A percentile compares a stretch with the other conserved stretches of the same genome.
These are phyloP conservation scores for Tricholoma flavovirens DNA, from an alignment of 768 basidiomycete species.

Conservation along the genomic window DNA sequence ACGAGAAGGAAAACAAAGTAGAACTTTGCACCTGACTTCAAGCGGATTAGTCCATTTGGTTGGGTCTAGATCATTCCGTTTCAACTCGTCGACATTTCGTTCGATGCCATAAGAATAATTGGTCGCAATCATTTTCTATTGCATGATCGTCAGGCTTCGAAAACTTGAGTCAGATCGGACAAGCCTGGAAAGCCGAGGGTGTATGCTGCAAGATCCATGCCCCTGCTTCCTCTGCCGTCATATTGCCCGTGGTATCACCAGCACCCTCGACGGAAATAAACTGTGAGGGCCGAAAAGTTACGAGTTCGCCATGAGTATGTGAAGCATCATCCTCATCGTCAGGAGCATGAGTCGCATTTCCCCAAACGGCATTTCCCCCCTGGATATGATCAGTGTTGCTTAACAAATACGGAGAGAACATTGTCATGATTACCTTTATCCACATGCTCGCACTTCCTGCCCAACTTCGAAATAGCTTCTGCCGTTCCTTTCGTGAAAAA, in stretches of 20 bases:
- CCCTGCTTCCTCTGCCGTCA: slow-evolving; percentile 73
- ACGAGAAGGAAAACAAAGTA: neutral
- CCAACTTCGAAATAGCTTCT: slow-evolving; percentile 90
- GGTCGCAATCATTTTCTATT: slow-evolving; percentile 68
- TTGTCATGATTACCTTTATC: slow-evolving; percentile 64
- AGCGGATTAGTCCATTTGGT: slow-evolving; percentile 92
- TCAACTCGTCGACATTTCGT: slow-evolving; percentile 57
- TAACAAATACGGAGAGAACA: neutral
- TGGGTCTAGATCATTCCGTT: slow-evolving; percentile 64
- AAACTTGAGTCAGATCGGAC: slow-evolving; percentile 5
- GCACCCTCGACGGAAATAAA: slow-evolving; percentile 18
- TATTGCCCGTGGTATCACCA: slow-evolving; percentile 37
- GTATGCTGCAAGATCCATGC: slow-evolving; percentile 82
- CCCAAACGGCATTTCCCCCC: slow-evolving; percentile 86
- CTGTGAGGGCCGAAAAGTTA: slow-evolving; percentile 60
- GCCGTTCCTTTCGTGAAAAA: slow-evolving; percentile 87
- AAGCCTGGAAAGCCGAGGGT: slow-evolving; percentile 73
- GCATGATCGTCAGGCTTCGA: neutral
- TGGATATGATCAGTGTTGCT: slow-evolving; percentile 20
- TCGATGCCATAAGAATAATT: slow-evolving; percentile 94
- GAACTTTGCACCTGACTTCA: slow-evolving; percentile 61
- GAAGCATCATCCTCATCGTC: slow-evolving; percentile 57
- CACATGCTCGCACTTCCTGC: slow-evolving; percentile 91
- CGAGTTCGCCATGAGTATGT: slow-evolving; percentile 75
- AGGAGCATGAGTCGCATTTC: slow-evolving; percentile 65